Percentiles rank a stretch among this genome's conserved stretches.
Conservation (phyloP, 495 filamentous ascomycete genomes). For the Daldinia caldariorum region DNA sequence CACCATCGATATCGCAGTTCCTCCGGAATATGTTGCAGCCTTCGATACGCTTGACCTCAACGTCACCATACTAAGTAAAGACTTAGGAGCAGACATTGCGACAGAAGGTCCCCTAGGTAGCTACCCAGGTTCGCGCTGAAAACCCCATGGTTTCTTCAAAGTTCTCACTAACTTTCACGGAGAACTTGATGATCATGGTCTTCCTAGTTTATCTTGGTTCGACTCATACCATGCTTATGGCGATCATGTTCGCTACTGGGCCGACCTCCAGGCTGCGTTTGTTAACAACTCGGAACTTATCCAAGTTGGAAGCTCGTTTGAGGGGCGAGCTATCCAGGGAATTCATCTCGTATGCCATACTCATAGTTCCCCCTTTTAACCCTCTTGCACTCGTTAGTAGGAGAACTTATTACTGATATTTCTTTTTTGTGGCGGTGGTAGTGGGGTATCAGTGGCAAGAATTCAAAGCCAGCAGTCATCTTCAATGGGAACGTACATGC, state of each 20-base stretch:
- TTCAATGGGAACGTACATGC: slow-evolving; percentile 72
- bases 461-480: slow-evolving; percentile 66
- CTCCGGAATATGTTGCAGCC: slow-evolving; percentile 47
- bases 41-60: slow-evolving; percentile 50
- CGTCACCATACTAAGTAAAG: slow-evolving; percentile 52
- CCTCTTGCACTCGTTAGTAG: not conserved
- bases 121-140: slow-evolving; percentile 30
- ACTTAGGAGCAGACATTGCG: slow-evolving; percentile 56
- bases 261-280: slow-evolving; percentile 59
- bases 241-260: slow-evolving; percentile 65
- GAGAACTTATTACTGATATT: not conserved
- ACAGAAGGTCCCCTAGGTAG: slow-evolving; percentile 44
- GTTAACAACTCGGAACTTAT: slow-evolving; percentile 64
- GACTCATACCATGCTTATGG: slow-evolving; percentile 65
- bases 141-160: not conserved
- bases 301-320: slow-evolving; percentile 58
- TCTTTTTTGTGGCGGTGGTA: not conserved
- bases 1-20: slow-evolving; percentile 54
- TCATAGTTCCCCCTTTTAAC: not conserved
- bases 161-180: slow-evolving; percentile 4
- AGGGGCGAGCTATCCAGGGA: slow-evolving; percentile 64
- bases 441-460: slow-evolving; percentile 63
- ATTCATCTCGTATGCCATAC: slow-evolving; percentile 58
- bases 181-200: slow-evolving; percentile 35
- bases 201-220: slow-evolving; percentile 60